These are phyloP conservation scores for Ilyonectria mors-panacis DNA, from an alignment of 2,329 filamentous ascomycete species.

Conservation along the genomic window DNA sequence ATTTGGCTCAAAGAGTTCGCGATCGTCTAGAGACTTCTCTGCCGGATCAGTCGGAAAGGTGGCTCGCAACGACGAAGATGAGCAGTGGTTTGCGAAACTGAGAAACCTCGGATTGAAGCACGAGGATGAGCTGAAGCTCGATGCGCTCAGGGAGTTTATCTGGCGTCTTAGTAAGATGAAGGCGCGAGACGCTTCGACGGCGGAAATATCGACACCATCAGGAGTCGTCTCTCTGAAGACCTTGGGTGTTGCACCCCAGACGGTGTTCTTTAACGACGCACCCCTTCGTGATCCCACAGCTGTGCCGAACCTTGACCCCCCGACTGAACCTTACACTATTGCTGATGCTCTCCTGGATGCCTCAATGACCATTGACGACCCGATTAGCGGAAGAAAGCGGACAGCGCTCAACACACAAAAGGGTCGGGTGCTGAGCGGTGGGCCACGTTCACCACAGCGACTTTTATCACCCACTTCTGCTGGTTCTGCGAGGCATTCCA, in stretches of 20 bases:
- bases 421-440: constrained; percentile 58
- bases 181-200: constrained; percentile 63
- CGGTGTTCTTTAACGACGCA: constrained; percentile 91
- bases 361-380: constrained; percentile 86
- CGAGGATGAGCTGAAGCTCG: constrained; percentile 91
- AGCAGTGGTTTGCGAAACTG: constrained; percentile 90
- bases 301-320: constrained; percentile 50
- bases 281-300: constrained; percentile 63
- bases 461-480: constrained; percentile 51
- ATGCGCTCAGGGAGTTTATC: constrained; percentile 90
- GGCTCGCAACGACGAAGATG: constrained; percentile 90
- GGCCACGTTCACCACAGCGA: constrained; percentile 49
- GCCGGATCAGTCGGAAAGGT: constrained; percentile 73
- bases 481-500: constrained; percentile 56
- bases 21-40: constrained; percentile 70
- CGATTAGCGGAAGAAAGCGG: constrained; percentile 67
- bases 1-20: constrained; percentile 72
- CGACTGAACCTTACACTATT: constrained; percentile 78
- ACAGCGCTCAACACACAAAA: constrained; percentile 67
- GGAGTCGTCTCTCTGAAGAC: constrained; percentile 79
- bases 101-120: constrained; percentile 84
- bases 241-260: constrained; percentile 85
- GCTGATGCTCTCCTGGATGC: constrained; percentile 93
- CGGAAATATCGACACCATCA: constrained; percentile 52
- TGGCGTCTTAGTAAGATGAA: constrained; percentile 86